Evolutionary conservation across 2,329 filamentous ascomycete species (phyloP).

Genomic region (Talaromyces marneffei): DNA sequence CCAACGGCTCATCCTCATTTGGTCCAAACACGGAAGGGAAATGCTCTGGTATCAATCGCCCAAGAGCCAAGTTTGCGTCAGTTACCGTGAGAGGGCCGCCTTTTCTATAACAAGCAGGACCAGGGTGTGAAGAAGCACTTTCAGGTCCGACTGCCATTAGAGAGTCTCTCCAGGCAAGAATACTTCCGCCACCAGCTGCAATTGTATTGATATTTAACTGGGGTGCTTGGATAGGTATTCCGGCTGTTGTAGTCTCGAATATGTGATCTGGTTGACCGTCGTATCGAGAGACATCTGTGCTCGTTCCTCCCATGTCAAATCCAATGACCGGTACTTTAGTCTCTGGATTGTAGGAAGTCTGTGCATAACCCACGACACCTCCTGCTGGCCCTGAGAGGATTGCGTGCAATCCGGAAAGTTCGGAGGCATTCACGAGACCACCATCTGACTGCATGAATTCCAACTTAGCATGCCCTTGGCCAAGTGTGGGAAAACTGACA

Average conservation of each 20-base stretch:
- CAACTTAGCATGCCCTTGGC: constrained; percentile 41
- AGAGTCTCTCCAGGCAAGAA: constrained; percentile 75
- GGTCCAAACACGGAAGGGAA: constrained; percentile 19
- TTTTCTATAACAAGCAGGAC: constrained; percentile 85
- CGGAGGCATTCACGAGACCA: constrained; percentile 51
- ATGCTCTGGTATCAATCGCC: constrained; percentile 76
- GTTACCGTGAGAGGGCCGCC: constrained; percentile 87
- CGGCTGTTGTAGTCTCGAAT: constrained; percentile 84
- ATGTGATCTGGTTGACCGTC: constrained; percentile 83
- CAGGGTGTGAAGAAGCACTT: constrained; percentile 80
- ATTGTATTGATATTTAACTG: constrained; percentile 92
- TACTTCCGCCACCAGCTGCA: constrained; percentile 66
- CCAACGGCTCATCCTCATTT: constrained; percentile 27
- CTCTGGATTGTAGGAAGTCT: constrained; percentile 47
- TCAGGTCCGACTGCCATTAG: constrained; percentile 87
- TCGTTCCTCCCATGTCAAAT: constrained; percentile 93
- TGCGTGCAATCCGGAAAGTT: constrained; percentile 78
- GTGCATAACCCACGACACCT: constrained; percentile 1
- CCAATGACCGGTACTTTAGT: constrained; percentile 46
- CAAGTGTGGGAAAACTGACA: constrained; percentile 55
- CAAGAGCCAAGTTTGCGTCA: constrained; percentile 81
- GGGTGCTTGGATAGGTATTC: constrained; percentile 81
- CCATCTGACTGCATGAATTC: constrained; percentile 94
- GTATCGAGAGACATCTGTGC: constrained; percentile 79
- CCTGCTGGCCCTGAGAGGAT: constrained; percentile 50